Conservation (phyloP, 1,139 yeast species). For the Yamadazyma friedrichii region DNA sequence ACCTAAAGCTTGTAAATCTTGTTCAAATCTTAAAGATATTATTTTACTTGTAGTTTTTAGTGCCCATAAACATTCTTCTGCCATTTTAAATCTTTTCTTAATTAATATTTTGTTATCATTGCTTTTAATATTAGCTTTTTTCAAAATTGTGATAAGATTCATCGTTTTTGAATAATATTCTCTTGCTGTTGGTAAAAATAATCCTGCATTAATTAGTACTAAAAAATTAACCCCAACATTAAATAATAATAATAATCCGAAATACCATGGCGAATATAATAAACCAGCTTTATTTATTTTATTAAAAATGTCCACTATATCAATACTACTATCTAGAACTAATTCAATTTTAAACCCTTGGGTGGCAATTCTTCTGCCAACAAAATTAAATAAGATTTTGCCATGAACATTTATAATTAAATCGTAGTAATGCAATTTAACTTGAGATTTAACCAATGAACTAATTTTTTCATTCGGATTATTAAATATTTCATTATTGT, state of each 20-base stretch:
- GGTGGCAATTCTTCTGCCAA: slow-evolving; percentile 32
- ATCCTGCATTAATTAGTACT: slow-evolving; percentile 47
- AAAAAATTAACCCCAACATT: slow-evolving; percentile 47
- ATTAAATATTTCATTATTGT: slow-evolving; percentile 28
- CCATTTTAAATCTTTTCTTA: slow-evolving; percentile 55
- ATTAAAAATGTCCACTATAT: slow-evolving; percentile 33
- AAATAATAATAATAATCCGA: slow-evolving; percentile 44
- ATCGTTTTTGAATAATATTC: slow-evolving; percentile 26
- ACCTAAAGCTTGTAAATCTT: slow-evolving; percentile 36
- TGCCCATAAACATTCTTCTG: slow-evolving; percentile 64
- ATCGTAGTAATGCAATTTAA: slow-evolving; percentile 43
- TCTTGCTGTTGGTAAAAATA: slow-evolving; percentile 23
- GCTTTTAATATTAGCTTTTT: slow-evolving; percentile 32
- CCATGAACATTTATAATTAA: slow-evolving; percentile 38
- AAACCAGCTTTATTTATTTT: slow-evolving; percentile 33
- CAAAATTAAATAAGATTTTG: slow-evolving; percentile 30
- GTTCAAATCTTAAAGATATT: slow-evolving; percentile 44
- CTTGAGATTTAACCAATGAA: slow-evolving; percentile 35
- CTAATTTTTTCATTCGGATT: slow-evolving; percentile 16
- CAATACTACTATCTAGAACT: slow-evolving; percentile 37
- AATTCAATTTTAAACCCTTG: slow-evolving; percentile 30
- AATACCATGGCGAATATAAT: slow-evolving; percentile 56
- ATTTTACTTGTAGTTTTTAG: slow-evolving; percentile 56
- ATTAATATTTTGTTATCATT: slow-evolving; percentile 32
- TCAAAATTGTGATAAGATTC: slow-evolving; percentile 25